Percentiles rank a stretch among this genome's conserved stretches.
phyloP scores from a whole-genome alignment of 1,284 basidiomycete species.

The Apiotrichum gracile region DNA sequence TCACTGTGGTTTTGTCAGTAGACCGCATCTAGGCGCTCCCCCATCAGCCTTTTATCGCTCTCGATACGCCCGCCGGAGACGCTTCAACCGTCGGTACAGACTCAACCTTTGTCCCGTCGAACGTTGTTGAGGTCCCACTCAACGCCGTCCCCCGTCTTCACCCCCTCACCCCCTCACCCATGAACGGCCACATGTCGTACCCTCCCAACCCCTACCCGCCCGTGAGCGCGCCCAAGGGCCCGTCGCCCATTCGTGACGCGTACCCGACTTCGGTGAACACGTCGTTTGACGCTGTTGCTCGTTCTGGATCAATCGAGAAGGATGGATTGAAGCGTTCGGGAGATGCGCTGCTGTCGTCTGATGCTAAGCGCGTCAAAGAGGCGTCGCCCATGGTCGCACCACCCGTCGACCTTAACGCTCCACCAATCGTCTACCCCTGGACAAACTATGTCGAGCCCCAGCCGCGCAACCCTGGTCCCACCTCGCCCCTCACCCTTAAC shows the following conservation, averaged over 20 bases:
- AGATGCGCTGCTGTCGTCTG: constrained; percentile 27
- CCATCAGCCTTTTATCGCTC: not conserved
- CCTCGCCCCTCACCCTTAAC: constrained; percentile 43
- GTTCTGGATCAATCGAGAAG: not conserved
- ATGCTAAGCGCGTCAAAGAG: constrained; percentile 35
- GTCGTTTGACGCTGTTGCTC: constrained; percentile 14
- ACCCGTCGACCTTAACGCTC: constrained; percentile 4
- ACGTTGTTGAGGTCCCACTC: constrained; percentile 32
- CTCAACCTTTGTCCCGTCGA: constrained; percentile 27
- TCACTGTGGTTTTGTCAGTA: not conserved
- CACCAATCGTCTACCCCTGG: constrained; percentile 16
- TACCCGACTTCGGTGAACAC: constrained; percentile 11
- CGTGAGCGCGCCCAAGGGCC: not conserved
- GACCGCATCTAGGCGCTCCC: not conserved
- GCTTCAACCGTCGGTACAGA: constrained; percentile 1
- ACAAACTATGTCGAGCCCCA: constrained; percentile 33
- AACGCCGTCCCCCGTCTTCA: constrained; percentile 26
- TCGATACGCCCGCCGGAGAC: too few relatives aligned
- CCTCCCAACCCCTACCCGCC: constrained; percentile 4
- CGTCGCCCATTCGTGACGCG: constrained; percentile 6
- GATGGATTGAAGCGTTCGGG: constrained; percentile 34
- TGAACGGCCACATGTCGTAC: constrained; percentile 3
- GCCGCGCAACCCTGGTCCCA: constrained; percentile 34
- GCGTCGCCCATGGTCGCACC: constrained; percentile 3
- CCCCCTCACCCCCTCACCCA: not conserved